Evolutionary conservation across 225 moss, liverwort and hornwort genomes (phyloP).

Genomic region (Rhytidiadelphus loreus): DNA sequence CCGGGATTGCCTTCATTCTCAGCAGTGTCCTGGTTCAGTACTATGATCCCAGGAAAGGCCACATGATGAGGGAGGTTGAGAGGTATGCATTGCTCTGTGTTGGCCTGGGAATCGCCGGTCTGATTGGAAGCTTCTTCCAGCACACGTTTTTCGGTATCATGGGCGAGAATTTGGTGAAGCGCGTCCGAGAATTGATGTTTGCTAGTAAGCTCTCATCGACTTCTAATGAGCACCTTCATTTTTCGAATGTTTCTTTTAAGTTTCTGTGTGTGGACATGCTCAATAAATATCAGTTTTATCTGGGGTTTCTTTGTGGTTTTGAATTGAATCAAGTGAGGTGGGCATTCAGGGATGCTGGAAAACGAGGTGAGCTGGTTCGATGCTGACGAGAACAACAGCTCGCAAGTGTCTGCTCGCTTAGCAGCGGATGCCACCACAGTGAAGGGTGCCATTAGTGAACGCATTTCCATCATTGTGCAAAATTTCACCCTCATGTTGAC

Average conservation of each 20-base stretch:
- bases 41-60: neutral
- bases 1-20: slow-evolving; percentile 3
- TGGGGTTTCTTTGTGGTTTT: neutral
- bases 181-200: slow-evolving; percentile 39
- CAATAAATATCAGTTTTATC: neutral
- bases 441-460: slow-evolving; percentile 36
- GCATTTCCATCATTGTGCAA: slow-evolving; percentile 35
- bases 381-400: slow-evolving; percentile 44
- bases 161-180: slow-evolving; percentile 47
- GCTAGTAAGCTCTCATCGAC: slow-evolving; percentile 8
- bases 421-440: slow-evolving; percentile 47
- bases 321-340: neutral
- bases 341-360: slow-evolving; percentile 9
- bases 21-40: slow-evolving; percentile 8
- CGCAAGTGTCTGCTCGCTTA: slow-evolving; percentile 33
- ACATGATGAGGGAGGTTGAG: slow-evolving; percentile 3
- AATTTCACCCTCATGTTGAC: slow-evolving; percentile 21
- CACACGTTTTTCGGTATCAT: slow-evolving; percentile 37
- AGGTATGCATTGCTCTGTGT: neutral
- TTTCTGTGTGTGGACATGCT: neutral
- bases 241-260: neutral
- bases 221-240: neutral
- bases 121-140: slow-evolving; percentile 18
- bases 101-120: neutral
- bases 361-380: slow-evolving; percentile 59